Evolutionary conservation across 192 early-diverging fungal genomes (phyloP), one percentile per base, ranked within the genome.

Genomic region (Chytriomyces hyalinus): DNA sequence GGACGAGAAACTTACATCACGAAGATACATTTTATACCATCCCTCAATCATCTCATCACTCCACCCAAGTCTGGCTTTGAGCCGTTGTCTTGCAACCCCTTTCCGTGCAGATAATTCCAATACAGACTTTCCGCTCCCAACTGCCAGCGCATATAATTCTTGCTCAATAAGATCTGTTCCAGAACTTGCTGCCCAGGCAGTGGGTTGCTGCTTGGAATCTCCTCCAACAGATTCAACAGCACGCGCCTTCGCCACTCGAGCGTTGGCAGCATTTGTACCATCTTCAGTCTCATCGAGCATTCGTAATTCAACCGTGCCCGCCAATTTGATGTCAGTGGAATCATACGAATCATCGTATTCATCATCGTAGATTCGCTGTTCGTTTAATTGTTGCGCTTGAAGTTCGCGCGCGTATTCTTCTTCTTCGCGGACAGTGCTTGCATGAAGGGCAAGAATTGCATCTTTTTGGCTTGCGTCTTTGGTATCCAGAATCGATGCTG

Each of bases 1-100:
- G 22, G 70, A 75, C 28, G 28, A 49, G 6, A 78, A 22, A 86
- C 90, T 87, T 84, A 93, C 92, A 75, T 95, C 94, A 61, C 94
- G 84, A 60, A 84, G 83, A 76, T 94, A 91, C 95, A 98, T 97
- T 17, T 87, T 88, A 49, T 84, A 90, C 96, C 96, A 98, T 46
- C 96, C 96, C 76, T 96, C 94, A 6, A 98, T 83, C 82, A 97
- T 95, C 80, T 98, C 95, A 73, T 96, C 92, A 6, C 89, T 92
- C 87, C 94, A 88, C 24, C 89, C 86, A 4, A 94, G 94, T 70
- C 86, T 78, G 45, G 87, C 81, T 20, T 88, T 84, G 22, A 98
- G 81, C 13, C 82, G 73, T 45, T 77, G 84, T 49, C 96, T 81
- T 59, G 86, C 83, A 10, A 86, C 76, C 5, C 88, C 85, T 62